Conservation (phyloP, 257 asterid genomes). For the Solanum pennellii region DNA sequence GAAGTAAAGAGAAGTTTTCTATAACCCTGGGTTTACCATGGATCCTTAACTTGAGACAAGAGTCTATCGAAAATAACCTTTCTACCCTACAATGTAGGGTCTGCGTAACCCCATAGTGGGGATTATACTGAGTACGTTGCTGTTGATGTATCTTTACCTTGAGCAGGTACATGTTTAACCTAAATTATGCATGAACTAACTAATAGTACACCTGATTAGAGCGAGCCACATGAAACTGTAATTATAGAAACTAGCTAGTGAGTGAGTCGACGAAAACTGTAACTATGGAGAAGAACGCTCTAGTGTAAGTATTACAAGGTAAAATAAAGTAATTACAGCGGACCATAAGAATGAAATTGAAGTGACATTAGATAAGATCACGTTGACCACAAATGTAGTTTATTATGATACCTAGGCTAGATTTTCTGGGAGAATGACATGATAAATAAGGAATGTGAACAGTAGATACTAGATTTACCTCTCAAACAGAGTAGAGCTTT, state of each 20-base stretch:
- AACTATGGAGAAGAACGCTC: not conserved
- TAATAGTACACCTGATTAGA: not conserved
- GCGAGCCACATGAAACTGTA: not conserved
- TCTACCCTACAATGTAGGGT: not conserved
- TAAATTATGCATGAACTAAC: not conserved
- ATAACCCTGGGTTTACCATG: not conserved
- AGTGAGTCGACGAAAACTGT: not conserved
- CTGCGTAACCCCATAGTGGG: not conserved
- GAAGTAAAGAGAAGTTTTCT: not conserved
- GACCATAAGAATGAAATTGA: not conserved
- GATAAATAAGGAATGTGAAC: not conserved
- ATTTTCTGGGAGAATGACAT: not conserved
- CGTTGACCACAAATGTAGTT: not conserved
- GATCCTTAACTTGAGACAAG: not conserved
- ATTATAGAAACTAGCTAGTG: not conserved
- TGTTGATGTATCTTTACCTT: not conserved
- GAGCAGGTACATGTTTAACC: fast-evolving
- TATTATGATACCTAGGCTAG: not conserved
- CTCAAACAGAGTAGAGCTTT: conserved; percentile 5
- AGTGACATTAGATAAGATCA: not conserved
- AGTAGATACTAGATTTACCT: not conserved
- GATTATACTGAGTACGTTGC: not conserved
- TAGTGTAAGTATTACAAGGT: not conserved
- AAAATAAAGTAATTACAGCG: not conserved
- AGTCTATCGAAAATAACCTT: fast-evolving